Percentiles rank a stretch among this genome's conserved stretches.
Conservation (phyloP, 768 basidiomycete genomes). For the Nidularia sp. region DNA sequence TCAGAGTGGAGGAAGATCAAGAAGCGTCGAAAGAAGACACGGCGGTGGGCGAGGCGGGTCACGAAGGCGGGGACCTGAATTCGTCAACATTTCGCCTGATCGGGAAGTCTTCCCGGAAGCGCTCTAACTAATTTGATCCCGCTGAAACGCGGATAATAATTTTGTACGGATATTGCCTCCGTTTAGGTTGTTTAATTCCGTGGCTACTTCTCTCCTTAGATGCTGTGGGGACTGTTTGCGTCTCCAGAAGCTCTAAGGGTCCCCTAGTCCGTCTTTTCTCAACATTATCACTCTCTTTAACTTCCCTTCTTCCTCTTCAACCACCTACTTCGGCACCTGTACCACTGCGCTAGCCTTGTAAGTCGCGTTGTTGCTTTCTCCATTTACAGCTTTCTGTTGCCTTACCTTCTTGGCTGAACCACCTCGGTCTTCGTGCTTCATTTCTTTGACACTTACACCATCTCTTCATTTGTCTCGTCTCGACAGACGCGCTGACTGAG, state of each 20-base stretch:
- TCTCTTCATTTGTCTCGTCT: no score
- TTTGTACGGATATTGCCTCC: conserved; percentile 25
- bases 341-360: conserved; percentile 2
- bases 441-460: conserved; percentile 6
- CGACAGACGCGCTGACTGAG: background rate
- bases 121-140: conserved; percentile 28
- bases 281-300: conserved; percentile 20
- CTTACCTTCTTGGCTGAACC: conserved; percentile 7
- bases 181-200: conserved; percentile 19
- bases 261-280: conserved; percentile 16
- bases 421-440: conserved; percentile 15
- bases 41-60: background rate
- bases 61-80: conserved; percentile 29
- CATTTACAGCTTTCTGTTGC: conserved; percentile 3
- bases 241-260: conserved; percentile 11
- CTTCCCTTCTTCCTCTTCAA: conserved; percentile 16
- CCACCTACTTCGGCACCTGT: background rate
- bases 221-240: conserved; percentile 3
- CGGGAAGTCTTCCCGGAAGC: conserved; percentile 13
- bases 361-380: conserved; percentile 2
- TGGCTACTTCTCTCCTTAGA: conserved; percentile 8
- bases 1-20: conserved; percentile 1
- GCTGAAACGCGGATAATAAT: conserved; percentile 35
- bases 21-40: conserved; percentile 1
- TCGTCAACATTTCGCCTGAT: conserved; percentile 7